Percentiles rank a stretch among this genome's conserved stretches.
phyloP scores from a whole-genome alignment of 257 asterid species.

The Solanum medicagineum region DNA sequence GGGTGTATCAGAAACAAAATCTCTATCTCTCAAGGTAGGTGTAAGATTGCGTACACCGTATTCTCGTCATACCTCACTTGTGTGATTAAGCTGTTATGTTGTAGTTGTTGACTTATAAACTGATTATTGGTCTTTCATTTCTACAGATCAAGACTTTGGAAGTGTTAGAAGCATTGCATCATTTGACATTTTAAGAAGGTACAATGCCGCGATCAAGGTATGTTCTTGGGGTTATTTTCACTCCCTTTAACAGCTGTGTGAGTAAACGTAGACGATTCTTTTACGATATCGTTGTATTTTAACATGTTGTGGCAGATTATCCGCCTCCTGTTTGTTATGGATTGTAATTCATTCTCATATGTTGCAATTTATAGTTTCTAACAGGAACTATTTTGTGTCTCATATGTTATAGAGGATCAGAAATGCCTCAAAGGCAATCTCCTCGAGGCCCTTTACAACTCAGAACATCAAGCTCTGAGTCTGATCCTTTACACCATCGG shows the following conservation, averaged over 20 bases:
- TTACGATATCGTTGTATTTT: neutral
- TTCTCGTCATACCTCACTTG: neutral
- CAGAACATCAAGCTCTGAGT: slow-evolving; percentile 7
- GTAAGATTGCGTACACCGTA: neutral
- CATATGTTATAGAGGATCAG: slow-evolving; percentile 1
- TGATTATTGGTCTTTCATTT: neutral
- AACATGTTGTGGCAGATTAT: neutral
- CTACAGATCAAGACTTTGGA: slow-evolving; percentile 9
- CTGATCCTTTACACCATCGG: neutral
- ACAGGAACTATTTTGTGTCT: neutral
- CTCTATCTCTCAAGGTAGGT: neutral
- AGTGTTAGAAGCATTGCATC: neutral
- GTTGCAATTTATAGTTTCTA: neutral
- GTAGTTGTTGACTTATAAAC: neutral
- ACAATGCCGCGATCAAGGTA: neutral
- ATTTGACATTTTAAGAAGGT: neutral
- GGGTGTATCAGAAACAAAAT: neutral
- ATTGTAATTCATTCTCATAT: neutral
- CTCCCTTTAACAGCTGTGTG: neutral
- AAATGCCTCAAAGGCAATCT: slow-evolving; percentile 10
- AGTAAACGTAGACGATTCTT: neutral
- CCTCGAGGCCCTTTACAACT: slow-evolving; percentile 1
- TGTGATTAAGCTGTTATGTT: neutral
- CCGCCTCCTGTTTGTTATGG: neutral
- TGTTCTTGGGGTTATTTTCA: neutral